Evolutionary conservation across 371 early-diverging fungal genomes (phyloP).

Genomic region (Mortierella sp.): DNA sequence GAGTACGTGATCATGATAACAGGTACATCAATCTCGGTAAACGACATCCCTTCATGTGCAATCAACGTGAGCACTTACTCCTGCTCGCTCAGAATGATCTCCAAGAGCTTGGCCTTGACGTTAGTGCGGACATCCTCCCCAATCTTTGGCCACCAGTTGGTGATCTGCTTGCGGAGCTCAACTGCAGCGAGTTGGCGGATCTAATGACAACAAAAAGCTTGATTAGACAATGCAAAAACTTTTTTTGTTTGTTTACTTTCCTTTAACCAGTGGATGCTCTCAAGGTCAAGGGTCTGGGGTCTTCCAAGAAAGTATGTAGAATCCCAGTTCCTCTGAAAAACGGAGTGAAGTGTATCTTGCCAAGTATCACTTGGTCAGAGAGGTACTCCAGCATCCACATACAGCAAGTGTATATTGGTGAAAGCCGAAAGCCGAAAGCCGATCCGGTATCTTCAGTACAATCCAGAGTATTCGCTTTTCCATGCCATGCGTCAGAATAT

Average conservation of each 20-base stretch:
- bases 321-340: conserved; percentile 8
- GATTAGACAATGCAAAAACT: conserved; percentile 51
- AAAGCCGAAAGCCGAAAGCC: no score
- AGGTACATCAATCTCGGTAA: background rate
- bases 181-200: conserved; percentile 91
- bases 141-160: conserved; percentile 79
- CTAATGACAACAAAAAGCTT: conserved; percentile 26
- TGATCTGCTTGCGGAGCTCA: conserved; percentile 85
- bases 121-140: conserved; percentile 61
- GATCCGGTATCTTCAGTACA: no score
- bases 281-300: no score
- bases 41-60: no score
- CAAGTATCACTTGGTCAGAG: no score
- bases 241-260: conserved; percentile 34
- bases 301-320: background rate
- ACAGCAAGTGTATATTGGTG: no score
- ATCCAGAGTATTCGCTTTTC: no score
- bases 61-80: conserved; percentile 59
- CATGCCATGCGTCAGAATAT: no score
- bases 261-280: conserved; percentile 7
- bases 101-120: conserved; percentile 73
- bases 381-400: no score
- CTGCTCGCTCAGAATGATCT: conserved; percentile 77
- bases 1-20: background rate
- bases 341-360: background rate